Evolutionary conservation across 768 basidiomycete genomes (phyloP).

Genomic region (Tephrocybe sp.): DNA sequence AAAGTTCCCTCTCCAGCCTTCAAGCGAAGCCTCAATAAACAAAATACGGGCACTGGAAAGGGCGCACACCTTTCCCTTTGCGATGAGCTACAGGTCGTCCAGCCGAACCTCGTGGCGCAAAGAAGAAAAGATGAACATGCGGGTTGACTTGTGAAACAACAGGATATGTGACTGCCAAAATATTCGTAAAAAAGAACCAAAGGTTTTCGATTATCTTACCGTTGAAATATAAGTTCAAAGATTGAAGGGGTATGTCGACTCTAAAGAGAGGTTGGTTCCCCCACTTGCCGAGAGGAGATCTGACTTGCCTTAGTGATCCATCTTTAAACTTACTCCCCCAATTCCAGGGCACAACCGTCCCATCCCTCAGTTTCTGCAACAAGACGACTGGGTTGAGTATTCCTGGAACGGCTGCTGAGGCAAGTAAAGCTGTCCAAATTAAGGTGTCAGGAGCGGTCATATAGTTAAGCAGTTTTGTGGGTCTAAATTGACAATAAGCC

Average conservation of each 20-base stretch:
- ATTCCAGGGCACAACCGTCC: constrained; percentile 85
- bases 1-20: constrained; percentile 95
- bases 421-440: constrained; percentile 79
- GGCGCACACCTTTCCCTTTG: constrained; percentile 75
- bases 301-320: constrained; percentile 73
- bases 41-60: not conserved
- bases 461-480: constrained; percentile 94
- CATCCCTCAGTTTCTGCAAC: constrained; percentile 87
- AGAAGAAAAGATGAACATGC: constrained; percentile 93
- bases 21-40: not conserved
- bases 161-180: constrained; percentile 73
- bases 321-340: constrained; percentile 96
- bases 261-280: constrained; percentile 31
- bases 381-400: constrained; percentile 94
- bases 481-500: constrained; percentile 44
- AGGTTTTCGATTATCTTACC: constrained; percentile 38
- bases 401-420: constrained; percentile 93
- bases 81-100: constrained; percentile 94
- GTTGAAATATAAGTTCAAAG: constrained; percentile 87
- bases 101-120: constrained; percentile 84
- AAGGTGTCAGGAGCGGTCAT: constrained; percentile 93
- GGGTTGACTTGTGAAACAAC: constrained; percentile 95
- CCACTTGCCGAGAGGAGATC: not conserved
- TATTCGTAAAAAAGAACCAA: constrained; percentile 3
- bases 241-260: constrained; percentile 93